Evolutionary conservation across 352 stramenopile species (phyloP), one percentile per base, ranked within the genome.

Genomic region (Globisporangium sylvaticum): DNA sequence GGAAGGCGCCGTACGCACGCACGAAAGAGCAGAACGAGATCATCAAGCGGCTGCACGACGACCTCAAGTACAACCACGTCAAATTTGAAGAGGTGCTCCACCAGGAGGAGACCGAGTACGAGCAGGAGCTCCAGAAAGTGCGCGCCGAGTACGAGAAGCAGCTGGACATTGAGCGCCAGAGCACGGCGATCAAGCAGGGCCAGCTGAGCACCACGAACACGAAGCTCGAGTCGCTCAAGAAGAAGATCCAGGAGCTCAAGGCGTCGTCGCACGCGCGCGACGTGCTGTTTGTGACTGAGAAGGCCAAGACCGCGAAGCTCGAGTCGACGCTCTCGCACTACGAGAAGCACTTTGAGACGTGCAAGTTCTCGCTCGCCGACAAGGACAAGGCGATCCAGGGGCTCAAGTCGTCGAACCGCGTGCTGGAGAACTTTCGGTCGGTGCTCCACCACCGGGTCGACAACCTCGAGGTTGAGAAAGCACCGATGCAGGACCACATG

Each of bases 191-290:
- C 44, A 93, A 92, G 56, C 83, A 95, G 61, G 86, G 83, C 0
- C 84, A 91, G 62, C 72, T 95, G 12, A 95, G 82, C 58, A 85
- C 84, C 54, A 83, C 81, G 0, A 91, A 81, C 67, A 95, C 82
- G 1, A 95, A 93, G 62, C 78, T 95, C 15, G 87, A 95, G 54
- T 88, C 83, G 7, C 69, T 93, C 9, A 80, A 90, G 54, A 95
- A 93, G 67, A 95, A 95, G 53, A 88, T 93, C 70, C 84, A 93
- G 53, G 87, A 95, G 64, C 69, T 95, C 10, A 93, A 93, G 64
- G 81, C 87, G 7, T 79, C 80, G 0, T 90, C 82, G 0, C 77
- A 89, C 15, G 80, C 80, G 44, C 76, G 79, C 5, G 84, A 95
- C 61, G 78, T 92, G n/a, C 62, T 95, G 25, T 64, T 95, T 1